Conservation (phyloP, 2,329 filamentous ascomycete genomes). For the Colletotrichum acutatum region DNA sequence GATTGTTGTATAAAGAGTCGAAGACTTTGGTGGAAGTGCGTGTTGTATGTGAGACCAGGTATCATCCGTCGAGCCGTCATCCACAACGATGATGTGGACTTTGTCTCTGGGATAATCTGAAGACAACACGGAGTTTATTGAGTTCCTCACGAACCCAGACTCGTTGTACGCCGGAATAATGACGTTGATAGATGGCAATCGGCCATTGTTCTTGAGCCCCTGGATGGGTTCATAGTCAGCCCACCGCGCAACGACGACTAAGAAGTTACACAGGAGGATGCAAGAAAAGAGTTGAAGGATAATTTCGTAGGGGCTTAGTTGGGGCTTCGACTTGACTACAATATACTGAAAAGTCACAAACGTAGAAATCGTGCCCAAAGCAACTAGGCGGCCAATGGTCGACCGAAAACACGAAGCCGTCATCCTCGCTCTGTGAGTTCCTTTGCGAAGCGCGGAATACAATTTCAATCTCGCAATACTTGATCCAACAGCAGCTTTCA, state of each 20-base stretch:
- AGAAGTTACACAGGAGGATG: background rate
- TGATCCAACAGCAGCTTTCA: background rate
- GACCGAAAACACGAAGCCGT: background rate
- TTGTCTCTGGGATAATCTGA: conserved; percentile 8
- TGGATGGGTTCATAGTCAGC: background rate
- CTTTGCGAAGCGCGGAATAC: background rate
- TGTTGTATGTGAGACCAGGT: conserved; percentile 3
- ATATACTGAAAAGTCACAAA: conserved; percentile 11
- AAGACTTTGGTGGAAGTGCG: background rate
- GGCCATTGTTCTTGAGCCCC: background rate
- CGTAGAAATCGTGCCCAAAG: background rate
- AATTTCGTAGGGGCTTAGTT: background rate
- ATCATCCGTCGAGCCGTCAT: conserved; percentile 16
- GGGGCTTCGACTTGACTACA: background rate
- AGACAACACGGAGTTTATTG: background rate
- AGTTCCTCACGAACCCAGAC: conserved; percentile 7
- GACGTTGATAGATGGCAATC: background rate
- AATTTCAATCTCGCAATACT: background rate
- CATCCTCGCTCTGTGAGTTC: background rate
- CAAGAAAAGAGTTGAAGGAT: conserved; percentile 1
- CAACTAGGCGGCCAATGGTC: conserved; percentile 6
- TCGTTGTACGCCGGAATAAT: conserved; percentile 1
- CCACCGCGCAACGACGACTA: conserved; percentile 2
- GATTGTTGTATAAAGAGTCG: background rate
- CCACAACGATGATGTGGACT: conserved; percentile 4